Conservation (phyloP, 192 early-diverging fungal genomes). For the Pilobolus umbonatus region DNA sequence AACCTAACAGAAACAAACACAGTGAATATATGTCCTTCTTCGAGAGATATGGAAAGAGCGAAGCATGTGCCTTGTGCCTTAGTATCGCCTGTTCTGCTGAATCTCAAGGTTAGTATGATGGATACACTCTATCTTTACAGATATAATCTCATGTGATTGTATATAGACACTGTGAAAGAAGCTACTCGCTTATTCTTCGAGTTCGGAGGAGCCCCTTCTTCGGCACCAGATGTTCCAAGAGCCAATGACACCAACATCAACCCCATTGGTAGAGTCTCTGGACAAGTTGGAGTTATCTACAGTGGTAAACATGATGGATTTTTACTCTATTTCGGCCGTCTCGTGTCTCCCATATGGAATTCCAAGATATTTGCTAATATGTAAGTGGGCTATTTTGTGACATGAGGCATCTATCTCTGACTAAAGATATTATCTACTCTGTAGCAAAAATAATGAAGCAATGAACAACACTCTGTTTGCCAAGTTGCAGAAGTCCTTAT, state of each 20-base stretch:
- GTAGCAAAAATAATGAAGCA: too few species aligned
- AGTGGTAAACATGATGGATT: constrained; percentile 77
- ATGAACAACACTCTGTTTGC: too few species aligned
- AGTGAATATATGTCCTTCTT: constrained; percentile 33
- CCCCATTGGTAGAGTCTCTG: constrained; percentile 33
- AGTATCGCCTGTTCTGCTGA: constrained; percentile 43
- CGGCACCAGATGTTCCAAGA: background rate
- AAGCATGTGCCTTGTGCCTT: constrained; percentile 86
- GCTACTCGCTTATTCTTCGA: constrained; percentile 8
- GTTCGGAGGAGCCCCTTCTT: constrained; percentile 17
- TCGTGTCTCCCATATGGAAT: constrained; percentile 75
- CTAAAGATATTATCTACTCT: background rate
- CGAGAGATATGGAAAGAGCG: constrained; percentile 52
- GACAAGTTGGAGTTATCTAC: constrained; percentile 30
- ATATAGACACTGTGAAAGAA: background rate
- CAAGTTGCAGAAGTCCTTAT: background rate
- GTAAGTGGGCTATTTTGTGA: constrained; percentile 6
- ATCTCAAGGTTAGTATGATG: too few species aligned
- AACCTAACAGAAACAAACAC: constrained; percentile 1
- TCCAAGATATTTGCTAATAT: constrained; percentile 20
- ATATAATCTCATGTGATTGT: background rate
- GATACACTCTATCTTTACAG: background rate
- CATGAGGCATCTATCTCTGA: background rate
- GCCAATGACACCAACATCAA: background rate
- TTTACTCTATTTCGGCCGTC: constrained; percentile 66